phyloP scores from a whole-genome alignment of 768 basidiomycete genomes.

The Exidia glandulosa region DNA sequence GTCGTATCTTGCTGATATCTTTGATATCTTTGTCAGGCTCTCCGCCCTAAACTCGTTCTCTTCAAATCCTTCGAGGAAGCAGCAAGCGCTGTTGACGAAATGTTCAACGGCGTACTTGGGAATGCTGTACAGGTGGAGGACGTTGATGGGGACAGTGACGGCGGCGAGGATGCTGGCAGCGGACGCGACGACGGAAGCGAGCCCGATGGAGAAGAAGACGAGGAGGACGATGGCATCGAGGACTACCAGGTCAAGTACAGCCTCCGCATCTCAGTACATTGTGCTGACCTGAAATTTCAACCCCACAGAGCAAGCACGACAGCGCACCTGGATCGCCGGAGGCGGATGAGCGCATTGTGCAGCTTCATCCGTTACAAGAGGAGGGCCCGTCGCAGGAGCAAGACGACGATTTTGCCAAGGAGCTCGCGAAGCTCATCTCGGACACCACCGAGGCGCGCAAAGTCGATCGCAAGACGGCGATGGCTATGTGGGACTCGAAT shows the following conservation, averaged over 20 bases:
- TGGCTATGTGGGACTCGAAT: conserved; percentile 82
- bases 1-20: not conserved
- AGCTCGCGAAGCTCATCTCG: conserved; percentile 89
- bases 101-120: conserved; percentile 62
- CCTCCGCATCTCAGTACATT: too few relatives aligned
- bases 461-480: conserved; percentile 79
- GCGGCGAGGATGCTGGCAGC: conserved; percentile 16
- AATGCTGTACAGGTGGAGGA: conserved; percentile 39
- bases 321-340: not conserved
- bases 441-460: conserved; percentile 80
- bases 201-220: conserved; percentile 50
- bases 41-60: conserved; percentile 70
- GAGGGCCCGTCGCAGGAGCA: conserved; percentile 79
- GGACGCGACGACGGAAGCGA: conserved; percentile 19
- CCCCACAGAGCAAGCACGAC: not conserved
- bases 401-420: conserved; percentile 88
- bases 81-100: conserved; percentile 78
- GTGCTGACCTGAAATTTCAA: too few relatives aligned
- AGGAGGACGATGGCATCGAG: conserved; percentile 34
- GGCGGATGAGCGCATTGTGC: conserved; percentile 11
- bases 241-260: not conserved
- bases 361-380: conserved; percentile 43
- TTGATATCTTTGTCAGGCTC: conserved; percentile 36
- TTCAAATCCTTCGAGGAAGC: conserved; percentile 77
- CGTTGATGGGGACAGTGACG: conserved; percentile 25